phyloP scores from a whole-genome alignment of 2,329 filamentous ascomycete species.

The Cyphellophora attinorum region DNA sequence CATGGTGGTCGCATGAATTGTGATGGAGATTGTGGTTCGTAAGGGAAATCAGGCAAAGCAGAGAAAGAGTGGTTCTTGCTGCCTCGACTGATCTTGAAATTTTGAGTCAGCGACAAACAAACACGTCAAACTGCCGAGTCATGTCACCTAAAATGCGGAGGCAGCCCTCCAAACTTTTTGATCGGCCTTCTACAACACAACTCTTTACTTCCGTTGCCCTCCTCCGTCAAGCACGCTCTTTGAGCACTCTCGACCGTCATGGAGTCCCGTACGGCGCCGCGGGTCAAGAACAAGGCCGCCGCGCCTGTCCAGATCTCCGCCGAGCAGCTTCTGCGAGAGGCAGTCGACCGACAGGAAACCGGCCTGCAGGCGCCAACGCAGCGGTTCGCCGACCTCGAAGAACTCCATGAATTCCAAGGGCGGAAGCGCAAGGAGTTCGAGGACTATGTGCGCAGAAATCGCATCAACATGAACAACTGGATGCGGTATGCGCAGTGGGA shows the following conservation, averaged over 20 bases:
- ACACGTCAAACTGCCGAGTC: too few species aligned
- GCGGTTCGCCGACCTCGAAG: conserved; percentile 90
- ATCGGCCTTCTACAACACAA: too few species aligned
- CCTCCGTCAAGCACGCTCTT: neutral
- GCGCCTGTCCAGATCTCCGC: conserved; percentile 88
- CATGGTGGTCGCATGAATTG: too few species aligned
- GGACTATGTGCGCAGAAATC: conserved; percentile 90
- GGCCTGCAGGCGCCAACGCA: conserved; percentile 83
- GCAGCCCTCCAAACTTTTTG: too few species aligned
- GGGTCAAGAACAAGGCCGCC: conserved; percentile 97
- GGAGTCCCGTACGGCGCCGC: conserved; percentile 85
- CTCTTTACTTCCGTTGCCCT: too few species aligned
- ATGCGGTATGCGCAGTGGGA: conserved; percentile 97
- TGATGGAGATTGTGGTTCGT: too few species aligned
- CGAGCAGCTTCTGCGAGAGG: conserved; percentile 93
- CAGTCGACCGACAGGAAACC: conserved; percentile 89
- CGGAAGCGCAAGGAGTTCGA: conserved; percentile 95
- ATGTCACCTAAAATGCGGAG: too few species aligned
- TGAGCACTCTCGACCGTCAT: conserved; percentile 42
- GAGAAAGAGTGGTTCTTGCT: too few species aligned
- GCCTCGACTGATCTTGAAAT: too few species aligned
- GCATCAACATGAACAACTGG: conserved; percentile 98
- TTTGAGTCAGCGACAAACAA: too few species aligned
- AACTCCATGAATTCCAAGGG: conserved; percentile 94
- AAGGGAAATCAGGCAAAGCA: too few species aligned